Evolutionary conservation across 2,329 filamentous ascomycete genomes (phyloP).

Genomic region (Emergomyces africanus): DNA sequence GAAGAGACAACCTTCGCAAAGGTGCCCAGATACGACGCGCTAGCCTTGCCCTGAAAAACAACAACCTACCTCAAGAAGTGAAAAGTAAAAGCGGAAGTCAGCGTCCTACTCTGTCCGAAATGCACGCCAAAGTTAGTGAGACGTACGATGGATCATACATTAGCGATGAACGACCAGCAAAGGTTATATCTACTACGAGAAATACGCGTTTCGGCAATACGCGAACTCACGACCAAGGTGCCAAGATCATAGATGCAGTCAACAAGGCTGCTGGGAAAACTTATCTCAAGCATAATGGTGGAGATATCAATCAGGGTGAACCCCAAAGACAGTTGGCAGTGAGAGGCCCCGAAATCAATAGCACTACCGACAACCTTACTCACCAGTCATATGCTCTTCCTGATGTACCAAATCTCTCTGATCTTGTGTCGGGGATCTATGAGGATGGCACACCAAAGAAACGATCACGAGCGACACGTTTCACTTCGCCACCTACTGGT

Average conservation of each 20-base stretch:
- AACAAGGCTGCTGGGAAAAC: slow-evolving; percentile 25
- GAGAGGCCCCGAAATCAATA: slow-evolving; percentile 4
- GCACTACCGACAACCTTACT: slow-evolving; percentile 34
- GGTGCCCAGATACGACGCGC: slow-evolving; percentile 30
- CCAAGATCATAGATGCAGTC: slow-evolving; percentile 27
- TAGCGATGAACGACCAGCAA: slow-evolving; percentile 37
- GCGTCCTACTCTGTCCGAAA: slow-evolving; percentile 41
- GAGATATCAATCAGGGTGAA: background rate
- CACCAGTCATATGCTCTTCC: slow-evolving; percentile 49
- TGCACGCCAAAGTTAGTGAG: slow-evolving; percentile 40
- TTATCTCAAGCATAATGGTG: slow-evolving; percentile 17
- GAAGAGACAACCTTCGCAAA: slow-evolving; percentile 26
- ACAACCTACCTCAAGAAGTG: slow-evolving; percentile 24
- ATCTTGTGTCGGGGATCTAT: slow-evolving; percentile 47
- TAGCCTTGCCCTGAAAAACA: slow-evolving; percentile 29
- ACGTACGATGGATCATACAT: slow-evolving; percentile 41
- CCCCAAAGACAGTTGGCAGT: slow-evolving; percentile 12
- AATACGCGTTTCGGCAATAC: slow-evolving; percentile 44
- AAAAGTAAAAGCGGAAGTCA: slow-evolving; percentile 26
- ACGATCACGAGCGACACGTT: slow-evolving; percentile 40
- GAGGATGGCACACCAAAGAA: slow-evolving; percentile 44
- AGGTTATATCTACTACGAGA: slow-evolving; percentile 30
- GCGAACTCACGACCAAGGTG: slow-evolving; percentile 28
- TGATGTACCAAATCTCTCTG: slow-evolving; percentile 48
- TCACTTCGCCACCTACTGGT: slow-evolving; percentile 35